phyloP scores from a whole-genome alignment of 2,329 filamentous ascomycete genomes.

The Diplodia seriata region DNA sequence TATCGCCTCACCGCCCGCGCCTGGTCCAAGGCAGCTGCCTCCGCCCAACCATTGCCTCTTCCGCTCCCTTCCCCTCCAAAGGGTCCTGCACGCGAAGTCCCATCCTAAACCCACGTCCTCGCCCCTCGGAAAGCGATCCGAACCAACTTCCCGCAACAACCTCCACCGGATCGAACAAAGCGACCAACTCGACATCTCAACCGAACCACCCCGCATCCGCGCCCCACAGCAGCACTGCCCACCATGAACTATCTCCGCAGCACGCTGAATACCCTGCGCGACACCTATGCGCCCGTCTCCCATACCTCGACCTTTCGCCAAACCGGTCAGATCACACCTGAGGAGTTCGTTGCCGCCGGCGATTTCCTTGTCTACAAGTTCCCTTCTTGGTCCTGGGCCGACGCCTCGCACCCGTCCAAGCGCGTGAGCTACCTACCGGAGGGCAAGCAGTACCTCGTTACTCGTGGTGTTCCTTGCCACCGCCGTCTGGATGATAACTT shows the following conservation, averaged over 20 bases:
- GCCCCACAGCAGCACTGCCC: conserved; percentile 30
- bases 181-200: conserved; percentile 2
- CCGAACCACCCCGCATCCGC: conserved; percentile 27
- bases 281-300: conserved; percentile 86
- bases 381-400: conserved; percentile 96
- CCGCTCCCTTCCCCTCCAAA: conserved; percentile 29
- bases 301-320: conserved; percentile 92
- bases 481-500: conserved; percentile 92
- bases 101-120: background rate
- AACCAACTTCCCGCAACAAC: conserved; percentile 2
- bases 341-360: conserved; percentile 93
- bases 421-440: conserved; percentile 81
- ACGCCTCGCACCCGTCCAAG: conserved; percentile 80
- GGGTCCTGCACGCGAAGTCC: background rate
- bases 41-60: conserved; percentile 27
- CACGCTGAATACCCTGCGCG: conserved; percentile 88
- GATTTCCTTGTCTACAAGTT: conserved; percentile 99
- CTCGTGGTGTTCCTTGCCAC: conserved; percentile 92
- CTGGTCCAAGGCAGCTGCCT: conserved; percentile 23
- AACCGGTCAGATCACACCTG: conserved; percentile 94
- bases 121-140: background rate
- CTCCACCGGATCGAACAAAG: conserved; percentile 17
- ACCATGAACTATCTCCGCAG: conserved; percentile 87
- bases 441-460: conserved; percentile 94
- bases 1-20: conserved; percentile 12